phyloP scores from a whole-genome alignment of 2,329 filamentous ascomycete species.

The Cryphonectria parasitica region DNA sequence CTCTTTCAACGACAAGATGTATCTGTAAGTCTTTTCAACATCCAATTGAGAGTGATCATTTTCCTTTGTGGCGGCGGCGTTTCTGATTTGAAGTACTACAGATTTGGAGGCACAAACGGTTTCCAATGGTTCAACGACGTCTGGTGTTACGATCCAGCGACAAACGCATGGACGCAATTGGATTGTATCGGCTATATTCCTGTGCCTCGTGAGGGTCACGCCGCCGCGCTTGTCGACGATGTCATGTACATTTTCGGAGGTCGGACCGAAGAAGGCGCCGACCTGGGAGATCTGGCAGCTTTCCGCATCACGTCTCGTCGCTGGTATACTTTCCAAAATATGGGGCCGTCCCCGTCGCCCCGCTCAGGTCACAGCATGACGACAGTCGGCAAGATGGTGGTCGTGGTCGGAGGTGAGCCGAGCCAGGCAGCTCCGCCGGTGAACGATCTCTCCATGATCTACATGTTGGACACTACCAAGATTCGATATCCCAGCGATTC shows the following conservation, averaged over 20 bases:
- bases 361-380: constrained; percentile 98
- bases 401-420: constrained; percentile 91
- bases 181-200: constrained; percentile 99
- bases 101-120: constrained; percentile 97
- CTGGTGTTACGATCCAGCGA: constrained; percentile 87
- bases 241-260: constrained; percentile 99
- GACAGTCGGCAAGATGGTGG: constrained; percentile 86
- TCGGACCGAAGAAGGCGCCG: constrained; percentile 88
- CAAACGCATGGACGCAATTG: constrained; percentile 83
- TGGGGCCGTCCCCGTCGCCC: constrained; percentile 93
- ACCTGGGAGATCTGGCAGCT: constrained; percentile 90
- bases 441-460: constrained; percentile 84
- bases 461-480: constrained; percentile 92
- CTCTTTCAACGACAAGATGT: constrained; percentile 91
- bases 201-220: constrained; percentile 89
- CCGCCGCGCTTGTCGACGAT: constrained; percentile 89
- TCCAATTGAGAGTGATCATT: neutral
- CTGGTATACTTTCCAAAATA: constrained; percentile 99
- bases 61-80: neutral
- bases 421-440: constrained; percentile 82
- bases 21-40: constrained; percentile 66
- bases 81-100: constrained; percentile 41
- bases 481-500: constrained; percentile 92
- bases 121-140: constrained; percentile 99
- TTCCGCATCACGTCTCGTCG: constrained; percentile 74